phyloP scores from a whole-genome alignment of 1,139 yeast genomes.

The Magnusiomyces magnusii region DNA sequence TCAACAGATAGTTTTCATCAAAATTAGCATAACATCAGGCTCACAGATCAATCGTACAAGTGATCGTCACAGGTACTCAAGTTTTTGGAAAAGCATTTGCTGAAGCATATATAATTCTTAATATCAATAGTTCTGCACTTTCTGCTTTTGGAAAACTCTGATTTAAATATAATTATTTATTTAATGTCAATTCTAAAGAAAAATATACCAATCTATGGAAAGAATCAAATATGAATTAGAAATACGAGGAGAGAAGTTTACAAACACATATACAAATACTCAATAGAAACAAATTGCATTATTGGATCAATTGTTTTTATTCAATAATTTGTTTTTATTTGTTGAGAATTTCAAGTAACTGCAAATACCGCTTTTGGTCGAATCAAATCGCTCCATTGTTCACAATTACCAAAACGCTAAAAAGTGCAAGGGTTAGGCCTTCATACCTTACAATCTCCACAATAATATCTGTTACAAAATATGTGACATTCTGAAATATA shows the following conservation, averaged over 20 bases:
- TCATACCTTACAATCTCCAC: no score
- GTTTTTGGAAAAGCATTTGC: slow-evolving; percentile 94
- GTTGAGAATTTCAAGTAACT: no score
- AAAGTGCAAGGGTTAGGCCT: not conserved
- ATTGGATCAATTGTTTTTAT: no score
- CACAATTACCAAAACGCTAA: no score
- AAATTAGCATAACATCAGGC: slow-evolving; percentile 48
- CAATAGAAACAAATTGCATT: no score
- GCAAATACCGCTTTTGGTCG: no score
- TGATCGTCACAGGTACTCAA: slow-evolving; percentile 87
- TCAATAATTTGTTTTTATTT: no score
- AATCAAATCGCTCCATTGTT: no score
- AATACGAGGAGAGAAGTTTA: slow-evolving; percentile 8
- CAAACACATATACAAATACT: not conserved
- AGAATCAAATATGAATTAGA: slow-evolving; percentile 48
- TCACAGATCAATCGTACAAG: slow-evolving; percentile 82
- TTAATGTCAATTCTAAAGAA: slow-evolving; percentile 83
- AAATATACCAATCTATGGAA: slow-evolving; percentile 83
- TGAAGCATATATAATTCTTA: slow-evolving; percentile 93
- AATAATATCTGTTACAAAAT: not conserved
- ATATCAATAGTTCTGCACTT: slow-evolving; percentile 44
- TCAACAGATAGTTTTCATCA: no score
- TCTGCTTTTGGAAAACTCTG: slow-evolving; percentile 50
- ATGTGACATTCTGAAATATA: not conserved
- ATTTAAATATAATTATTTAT: slow-evolving; percentile 72